Base-by-base conservation (phyloP, 306 rosid species). In the Castanea mollissima region DNA sequence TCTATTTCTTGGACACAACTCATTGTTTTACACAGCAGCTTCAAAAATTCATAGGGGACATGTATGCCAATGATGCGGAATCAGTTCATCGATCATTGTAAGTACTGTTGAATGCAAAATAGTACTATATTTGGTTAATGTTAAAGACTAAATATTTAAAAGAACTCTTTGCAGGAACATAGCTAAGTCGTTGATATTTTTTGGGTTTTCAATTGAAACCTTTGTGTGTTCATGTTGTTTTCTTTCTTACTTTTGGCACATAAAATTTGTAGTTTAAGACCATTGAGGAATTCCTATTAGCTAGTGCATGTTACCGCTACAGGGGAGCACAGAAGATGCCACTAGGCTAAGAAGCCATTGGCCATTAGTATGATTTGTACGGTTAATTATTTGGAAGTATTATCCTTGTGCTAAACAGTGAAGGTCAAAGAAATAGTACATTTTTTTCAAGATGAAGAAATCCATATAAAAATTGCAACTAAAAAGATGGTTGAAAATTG, bases 1-100 rank as follows among this genome's bases (percentile, higher is more conserved):
- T 94, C 69, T 94, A 88, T 82, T 90, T 94, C 85, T 86, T 90
- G 87, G 96, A 94, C 79, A 94, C 96, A 41, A 90, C 96, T 25
- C 83, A 90, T 27, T 90, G 80, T 79, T 76, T 92, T 75, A 84
- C 98, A 6, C 44, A 89, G 79, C 83, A 78, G 72, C 87, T 94
- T 83, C 97, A 88, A 57, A 74, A 72, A 18, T 49, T 86, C 80
- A 84, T 34, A 74, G 90, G 85, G 77, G 90, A 86, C 46, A 63
- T 14, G 35, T 55, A 71, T 79, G 74, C 55, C 3, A 35, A 11
- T 27, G 85, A 84, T 81, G 80, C 75, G 29, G 92, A 93, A 83
- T 84, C 90, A 46, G 69, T 84, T 72, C 76, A 9, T 81, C 31
- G 77, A 56, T 38, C 69, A 6, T 54, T 18, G 54, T 75, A 73